Conservation (phyloP, 108 stramenopile species). For the Nannochloropsis salina region DNA sequence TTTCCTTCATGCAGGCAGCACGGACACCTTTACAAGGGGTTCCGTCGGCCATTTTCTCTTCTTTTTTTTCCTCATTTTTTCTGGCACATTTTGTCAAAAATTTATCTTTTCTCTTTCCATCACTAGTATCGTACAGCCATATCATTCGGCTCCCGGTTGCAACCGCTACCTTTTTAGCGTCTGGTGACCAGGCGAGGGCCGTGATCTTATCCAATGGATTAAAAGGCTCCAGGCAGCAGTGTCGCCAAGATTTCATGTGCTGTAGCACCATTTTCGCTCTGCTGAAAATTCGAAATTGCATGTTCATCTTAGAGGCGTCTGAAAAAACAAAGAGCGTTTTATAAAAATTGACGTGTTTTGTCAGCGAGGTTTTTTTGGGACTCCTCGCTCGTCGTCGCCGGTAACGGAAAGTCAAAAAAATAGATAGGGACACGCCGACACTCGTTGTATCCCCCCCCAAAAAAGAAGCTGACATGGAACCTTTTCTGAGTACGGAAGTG, state of each 20-base stretch:
- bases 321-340: too few species aligned
- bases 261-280: not conserved
- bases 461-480: too few species aligned
- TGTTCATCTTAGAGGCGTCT: too few species aligned
- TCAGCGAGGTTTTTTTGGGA: too few species aligned
- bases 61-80: constrained; percentile 52
- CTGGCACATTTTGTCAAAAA: constrained; percentile 62
- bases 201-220: constrained; percentile 49
- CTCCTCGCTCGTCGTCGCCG: too few species aligned
- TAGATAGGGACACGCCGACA: too few species aligned
- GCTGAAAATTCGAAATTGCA: not conserved
- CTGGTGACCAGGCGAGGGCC: constrained; percentile 60
- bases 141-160: constrained; percentile 62
- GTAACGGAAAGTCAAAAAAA: too few species aligned
- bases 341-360: too few species aligned
- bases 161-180: constrained; percentile 60
- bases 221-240: not conserved
- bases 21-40: not conserved
- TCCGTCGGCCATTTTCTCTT: not conserved
- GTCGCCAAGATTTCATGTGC: not conserved
- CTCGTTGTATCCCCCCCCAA: too few species aligned
- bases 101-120: constrained; percentile 59
- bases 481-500: too few species aligned
- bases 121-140: constrained; percentile 58
- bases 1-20: constrained; percentile 47